A percentile compares a stretch with the other conserved stretches of the same genome.
These are phyloP conservation scores for Acanthamoeba healyi DNA, from an alignment of 208 protist genomes.

Conservation along the genomic window DNA sequence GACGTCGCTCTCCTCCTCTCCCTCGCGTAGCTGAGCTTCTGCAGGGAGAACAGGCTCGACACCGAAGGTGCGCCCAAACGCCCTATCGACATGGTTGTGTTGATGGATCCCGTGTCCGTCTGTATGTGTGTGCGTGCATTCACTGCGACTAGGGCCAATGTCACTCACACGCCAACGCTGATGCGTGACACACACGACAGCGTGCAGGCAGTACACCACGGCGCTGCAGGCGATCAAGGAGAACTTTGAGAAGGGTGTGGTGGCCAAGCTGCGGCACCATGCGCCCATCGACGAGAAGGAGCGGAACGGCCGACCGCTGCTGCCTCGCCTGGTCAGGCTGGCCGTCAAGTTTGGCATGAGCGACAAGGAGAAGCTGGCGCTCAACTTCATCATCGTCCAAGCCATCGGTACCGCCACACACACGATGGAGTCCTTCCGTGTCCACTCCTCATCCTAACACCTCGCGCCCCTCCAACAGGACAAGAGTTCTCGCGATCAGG, in stretches of 20 bases:
- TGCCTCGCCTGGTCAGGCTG: not conserved
- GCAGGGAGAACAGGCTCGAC: not conserved
- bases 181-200: not conserved
- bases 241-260: not conserved
- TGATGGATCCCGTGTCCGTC: no score
- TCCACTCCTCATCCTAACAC: no score
- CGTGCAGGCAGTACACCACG: not conserved
- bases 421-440: not conserved
- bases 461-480: not conserved
- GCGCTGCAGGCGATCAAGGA: not conserved
- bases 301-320: not conserved
- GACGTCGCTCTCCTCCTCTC: no score
- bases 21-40: not conserved
- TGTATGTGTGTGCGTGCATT: no score
- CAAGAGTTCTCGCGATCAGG: not conserved
- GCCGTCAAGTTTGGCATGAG: not conserved
- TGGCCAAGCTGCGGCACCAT: not conserved
- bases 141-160: no score
- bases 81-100: no score
- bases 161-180: no score
- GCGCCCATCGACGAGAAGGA: not conserved
- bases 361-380: not conserved
- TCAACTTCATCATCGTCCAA: slow-evolving; percentile 11
- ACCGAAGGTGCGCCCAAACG: not conserved
- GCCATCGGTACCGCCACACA: not conserved